Base-by-base conservation (phyloP, 176 grass and related monocot genomes). In the Dendrocalamus sinicus region DNA sequence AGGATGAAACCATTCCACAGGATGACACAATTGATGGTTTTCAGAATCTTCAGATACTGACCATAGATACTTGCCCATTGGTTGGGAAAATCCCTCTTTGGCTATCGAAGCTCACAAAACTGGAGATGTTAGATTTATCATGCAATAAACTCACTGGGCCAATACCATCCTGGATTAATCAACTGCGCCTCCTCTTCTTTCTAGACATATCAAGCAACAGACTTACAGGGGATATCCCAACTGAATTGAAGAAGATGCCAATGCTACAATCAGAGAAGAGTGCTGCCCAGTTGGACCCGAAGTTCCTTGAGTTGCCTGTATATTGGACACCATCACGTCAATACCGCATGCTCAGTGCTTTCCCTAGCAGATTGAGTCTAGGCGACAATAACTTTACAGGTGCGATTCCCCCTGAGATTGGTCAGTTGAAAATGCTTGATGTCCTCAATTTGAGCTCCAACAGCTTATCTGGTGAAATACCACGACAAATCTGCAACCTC, bases 51-150 rank as follows among this genome's bases (percentile, higher is more conserved):
- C 89, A 80, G 77, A 65, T 86, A 20, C 59, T 96, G 28, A 72
- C 77, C 47, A 87, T 96, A 81, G 84, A 76, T 69, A n/a, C 46
- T 35, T 89, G 86, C 35, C 70, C 67, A 60, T 78, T 91, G 45
- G 44, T 67, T 41, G 94, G 94, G 15, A n/a, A 55, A 54, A 93
- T 96, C 20, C 94, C 94, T 30, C 45, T 68, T 43, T 96, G 94
- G 94, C 32, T 96, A 85, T 85, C 86, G 10, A 90, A 89, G 77
- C 81, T 96, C 68, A 50, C 9, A 57, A 96, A 90, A 61, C 8
- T 96, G 80, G 81, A 91, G 83, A 72, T 93, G 79, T 39, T 96
- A 53, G 91, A 96, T 88, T 51, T 96, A 83, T 93, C 94, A 39
- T 4, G 1, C 10, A 93, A 96, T 92, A 15, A 51, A 9, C 87